Evolutionary conservation across 208 protist species (phyloP).

Genomic region (Porcisia hertigi): DNA sequence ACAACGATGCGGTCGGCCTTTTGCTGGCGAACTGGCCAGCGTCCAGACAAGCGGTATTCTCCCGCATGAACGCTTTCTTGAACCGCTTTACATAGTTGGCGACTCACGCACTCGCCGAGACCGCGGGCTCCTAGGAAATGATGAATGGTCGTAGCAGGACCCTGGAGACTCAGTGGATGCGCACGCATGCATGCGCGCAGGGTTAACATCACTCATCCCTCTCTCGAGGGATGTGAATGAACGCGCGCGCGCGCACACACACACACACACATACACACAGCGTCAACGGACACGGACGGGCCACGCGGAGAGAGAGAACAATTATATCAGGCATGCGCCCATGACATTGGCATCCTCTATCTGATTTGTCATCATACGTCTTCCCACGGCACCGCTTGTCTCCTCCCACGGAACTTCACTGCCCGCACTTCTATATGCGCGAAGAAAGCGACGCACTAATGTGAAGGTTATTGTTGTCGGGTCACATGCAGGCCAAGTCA

Average conservation of each 20-base stretch:
- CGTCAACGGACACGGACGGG: background rate
- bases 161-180: background rate
- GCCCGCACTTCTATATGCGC: background rate
- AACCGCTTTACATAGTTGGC: conserved; percentile 25
- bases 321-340: background rate
- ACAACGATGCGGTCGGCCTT: conserved; percentile 1
- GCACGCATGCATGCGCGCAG: background rate
- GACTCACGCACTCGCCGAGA: background rate
- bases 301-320: background rate
- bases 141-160: background rate
- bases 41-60: conserved; percentile 6
- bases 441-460: background rate
- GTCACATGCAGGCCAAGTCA: background rate
- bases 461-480: background rate
- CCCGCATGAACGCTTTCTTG: conserved; percentile 31
- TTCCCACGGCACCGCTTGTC: background rate
- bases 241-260: no score
- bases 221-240: background rate
- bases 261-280: background rate
- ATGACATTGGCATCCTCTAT: no score
- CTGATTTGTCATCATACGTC: no score
- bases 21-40: conserved; percentile 19
- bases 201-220: background rate
- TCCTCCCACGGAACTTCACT: background rate
- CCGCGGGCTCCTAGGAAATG: background rate